These are phyloP conservation scores for Pseudogymnoascus sp. DNA, from an alignment of 2,329 filamentous ascomycete genomes.

Conservation along the genomic window DNA sequence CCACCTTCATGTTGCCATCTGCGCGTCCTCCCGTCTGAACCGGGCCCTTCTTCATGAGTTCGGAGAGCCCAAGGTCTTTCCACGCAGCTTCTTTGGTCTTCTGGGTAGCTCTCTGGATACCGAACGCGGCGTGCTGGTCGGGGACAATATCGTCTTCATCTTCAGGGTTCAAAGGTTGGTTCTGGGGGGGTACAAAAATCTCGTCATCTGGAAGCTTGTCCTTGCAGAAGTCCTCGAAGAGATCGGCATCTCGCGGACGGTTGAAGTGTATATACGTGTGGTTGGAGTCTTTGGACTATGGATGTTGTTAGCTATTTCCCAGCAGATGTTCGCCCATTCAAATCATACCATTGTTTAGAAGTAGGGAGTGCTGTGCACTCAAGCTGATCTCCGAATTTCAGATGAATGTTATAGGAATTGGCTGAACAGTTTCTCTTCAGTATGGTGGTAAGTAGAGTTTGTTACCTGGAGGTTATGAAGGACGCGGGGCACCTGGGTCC, in stretches of 20 bases:
- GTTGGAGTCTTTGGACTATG: constrained; percentile 57
- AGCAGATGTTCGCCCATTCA: background rate
- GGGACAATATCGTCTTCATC: constrained; percentile 85
- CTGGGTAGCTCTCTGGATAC: constrained; percentile 74
- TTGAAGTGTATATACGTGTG: constrained; percentile 73
- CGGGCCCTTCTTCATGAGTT: constrained; percentile 61
- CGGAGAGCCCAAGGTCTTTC: constrained; percentile 69
- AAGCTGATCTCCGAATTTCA: background rate
- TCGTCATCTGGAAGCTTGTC: constrained; percentile 68
- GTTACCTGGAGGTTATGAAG: constrained; percentile 2
- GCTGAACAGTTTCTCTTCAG: background rate
- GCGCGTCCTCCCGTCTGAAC: background rate
- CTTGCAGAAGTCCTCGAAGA: constrained; percentile 70
- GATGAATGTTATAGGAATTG: background rate
- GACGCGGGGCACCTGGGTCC: background rate
- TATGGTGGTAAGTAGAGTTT: background rate
- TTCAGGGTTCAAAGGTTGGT: constrained; percentile 78
- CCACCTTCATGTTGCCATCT: background rate
- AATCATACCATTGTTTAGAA: background rate
- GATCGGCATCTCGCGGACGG: constrained; percentile 63
- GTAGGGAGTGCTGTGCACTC: background rate
- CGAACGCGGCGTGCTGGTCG: constrained; percentile 81
- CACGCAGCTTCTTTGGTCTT: constrained; percentile 63
- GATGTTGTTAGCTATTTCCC: background rate
- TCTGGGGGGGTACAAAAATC: constrained; percentile 71